Conservation (phyloP, 2,329 filamentous ascomycete species). For the Neofusicoccum umdonicola region DNA sequence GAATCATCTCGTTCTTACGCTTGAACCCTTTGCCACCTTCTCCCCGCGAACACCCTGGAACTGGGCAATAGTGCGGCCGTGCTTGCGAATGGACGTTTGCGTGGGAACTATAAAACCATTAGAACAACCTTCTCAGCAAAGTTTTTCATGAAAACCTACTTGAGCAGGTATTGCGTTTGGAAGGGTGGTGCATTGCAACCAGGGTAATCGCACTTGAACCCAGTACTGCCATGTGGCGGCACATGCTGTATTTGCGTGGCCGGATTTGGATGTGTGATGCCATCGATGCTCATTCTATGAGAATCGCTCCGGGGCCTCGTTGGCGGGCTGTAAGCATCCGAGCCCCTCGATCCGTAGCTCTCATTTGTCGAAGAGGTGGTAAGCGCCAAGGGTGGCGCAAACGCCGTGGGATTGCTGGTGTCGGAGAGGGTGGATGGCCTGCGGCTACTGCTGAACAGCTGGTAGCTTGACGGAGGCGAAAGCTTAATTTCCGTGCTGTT, state of each 20-base stretch:
- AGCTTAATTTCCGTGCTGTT: constrained; percentile 21
- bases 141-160: constrained; percentile 46
- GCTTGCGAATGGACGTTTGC: constrained; percentile 65
- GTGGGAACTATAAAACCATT: constrained; percentile 57
- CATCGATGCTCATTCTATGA: constrained; percentile 53
- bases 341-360: constrained; percentile 36
- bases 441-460: neutral
- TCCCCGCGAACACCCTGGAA: constrained; percentile 56
- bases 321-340: constrained; percentile 10
- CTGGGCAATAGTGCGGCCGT: constrained; percentile 63
- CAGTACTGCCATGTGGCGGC: constrained; percentile 16
- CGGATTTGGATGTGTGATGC: constrained; percentile 40
- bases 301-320: neutral
- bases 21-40: constrained; percentile 67
- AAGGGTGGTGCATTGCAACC: constrained; percentile 73
- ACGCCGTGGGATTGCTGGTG: constrained; percentile 24
- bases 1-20: constrained; percentile 68
- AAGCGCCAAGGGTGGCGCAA: constrained; percentile 38
- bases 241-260: constrained; percentile 1
- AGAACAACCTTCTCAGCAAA: neutral
- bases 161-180: constrained; percentile 73
- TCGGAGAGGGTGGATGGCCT: constrained; percentile 8
- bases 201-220: constrained; percentile 54
- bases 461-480: constrained; percentile 22
- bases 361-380: constrained; percentile 36